Base-by-base conservation (phyloP, 1,284 basidiomycete species). In the Hypsizygus ulmarius region DNA sequence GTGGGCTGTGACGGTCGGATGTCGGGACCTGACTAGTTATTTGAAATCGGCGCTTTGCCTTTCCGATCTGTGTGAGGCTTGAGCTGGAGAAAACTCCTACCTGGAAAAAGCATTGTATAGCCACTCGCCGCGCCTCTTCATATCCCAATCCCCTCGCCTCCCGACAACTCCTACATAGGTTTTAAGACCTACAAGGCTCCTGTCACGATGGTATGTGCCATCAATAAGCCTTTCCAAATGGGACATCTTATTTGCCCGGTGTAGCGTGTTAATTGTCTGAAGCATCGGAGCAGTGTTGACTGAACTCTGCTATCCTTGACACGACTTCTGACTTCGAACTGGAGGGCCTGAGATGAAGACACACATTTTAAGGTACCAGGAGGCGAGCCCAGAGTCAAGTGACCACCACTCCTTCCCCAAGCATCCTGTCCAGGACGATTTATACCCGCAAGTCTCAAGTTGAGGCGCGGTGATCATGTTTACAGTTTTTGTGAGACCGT, bases 271-370 rank as follows among this genome's bases (percentile, higher is more conserved):
- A 39, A 30, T 50, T 46, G 39, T 50, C 44, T 43, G 36, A 15
- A 38, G 27, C 29, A 35, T 34, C 44, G 14, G 39, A 46, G 43
- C 39, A 37, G 12, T 41, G 18, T 39, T 43, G 35, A 48, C 32
- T 43, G 35, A 43, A 42, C 34, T 30, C 21, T 50, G 36, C 32
- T 50, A 43, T 50, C 41, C 28, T 49, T 48, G 39, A 47, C 38
- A 35, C 6, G 27, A 2, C 25, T 32, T 34, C 39, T 39, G 18
- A n/a, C 29, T 43, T 11, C 11, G 27, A 27, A 10, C 39, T 7
- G 21, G 21, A 25, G 33, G 29, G 45, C 43, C 35, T 46, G 44
- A 18, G 43, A 43, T 38, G 19, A 29, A 39, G 18, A 28, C 11
- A 12, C 35, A 28, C 15, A 37, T 43, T 44, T 36, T 38, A 43